These are phyloP conservation scores for Trametes coccinea DNA, from an alignment of 768 basidiomycete species.

Conservation along the genomic window DNA sequence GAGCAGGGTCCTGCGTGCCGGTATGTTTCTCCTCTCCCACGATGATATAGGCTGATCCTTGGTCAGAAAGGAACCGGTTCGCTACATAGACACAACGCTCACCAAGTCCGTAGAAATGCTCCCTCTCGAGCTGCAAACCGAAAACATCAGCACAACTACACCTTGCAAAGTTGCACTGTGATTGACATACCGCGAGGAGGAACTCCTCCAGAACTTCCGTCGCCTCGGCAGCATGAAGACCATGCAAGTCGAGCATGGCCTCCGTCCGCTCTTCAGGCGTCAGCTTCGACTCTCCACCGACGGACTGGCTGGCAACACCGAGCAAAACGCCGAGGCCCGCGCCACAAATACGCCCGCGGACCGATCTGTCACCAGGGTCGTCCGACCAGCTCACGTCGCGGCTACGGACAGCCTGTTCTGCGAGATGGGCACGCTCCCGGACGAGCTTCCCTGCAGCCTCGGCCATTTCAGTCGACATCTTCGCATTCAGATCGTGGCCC, in stretches of 20 bases:
- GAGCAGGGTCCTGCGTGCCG: conserved; percentile 79
- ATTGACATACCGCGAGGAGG: conserved; percentile 75
- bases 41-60: conserved; percentile 69
- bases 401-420: conserved; percentile 72
- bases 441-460: conserved; percentile 85
- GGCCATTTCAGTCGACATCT: conserved; percentile 86
- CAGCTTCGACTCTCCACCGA: conserved; percentile 52
- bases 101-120: conserved; percentile 88
- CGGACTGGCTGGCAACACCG: conserved; percentile 72
- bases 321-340: conserved; percentile 83
- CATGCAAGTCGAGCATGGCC: conserved; percentile 85
- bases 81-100: conserved; percentile 27
- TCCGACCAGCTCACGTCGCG: conserved; percentile 79
- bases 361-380: conserved; percentile 76
- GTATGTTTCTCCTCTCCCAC: conserved; percentile 98
- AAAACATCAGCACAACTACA: neutral
- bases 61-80: neutral
- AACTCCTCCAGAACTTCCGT: conserved; percentile 90
- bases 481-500: conserved; percentile 89
- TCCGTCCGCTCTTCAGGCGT: conserved; percentile 91
- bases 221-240: conserved; percentile 91
- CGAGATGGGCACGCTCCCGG: conserved; percentile 72
- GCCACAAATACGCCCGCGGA: conserved; percentile 73
- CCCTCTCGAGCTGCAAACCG: conserved; percentile 68
- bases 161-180: neutral